Evolutionary conservation across 2,329 filamentous ascomycete genomes (phyloP).

Genomic region (Orbilia blumenaviensis): DNA sequence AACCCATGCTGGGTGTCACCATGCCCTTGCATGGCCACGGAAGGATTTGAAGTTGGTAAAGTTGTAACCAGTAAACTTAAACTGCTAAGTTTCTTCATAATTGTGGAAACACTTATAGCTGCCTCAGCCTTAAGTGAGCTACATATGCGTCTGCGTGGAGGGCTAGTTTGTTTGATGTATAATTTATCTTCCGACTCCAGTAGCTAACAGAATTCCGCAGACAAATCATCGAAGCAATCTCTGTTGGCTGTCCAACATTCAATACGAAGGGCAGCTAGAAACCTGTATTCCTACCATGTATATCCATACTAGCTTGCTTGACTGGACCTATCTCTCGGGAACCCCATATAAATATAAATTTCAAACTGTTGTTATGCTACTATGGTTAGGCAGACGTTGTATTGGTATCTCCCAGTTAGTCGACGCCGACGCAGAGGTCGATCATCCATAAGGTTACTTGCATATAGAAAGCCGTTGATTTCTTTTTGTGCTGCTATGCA

Average conservation of each 20-base stretch:
- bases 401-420: neutral
- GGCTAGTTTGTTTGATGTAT: neutral
- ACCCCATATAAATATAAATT: neutral
- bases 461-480: conserved; percentile 19
- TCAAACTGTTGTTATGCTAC: too few relatives aligned
- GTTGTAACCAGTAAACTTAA: neutral
- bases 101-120: conserved; percentile 5
- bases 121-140: neutral
- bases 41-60: conserved; percentile 1
- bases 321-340: neutral
- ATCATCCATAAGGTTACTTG: conserved; percentile 27
- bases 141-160: neutral
- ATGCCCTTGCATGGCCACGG: too few relatives aligned
- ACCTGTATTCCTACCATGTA: neutral
- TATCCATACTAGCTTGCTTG: neutral
- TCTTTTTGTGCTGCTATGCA: conserved; percentile 40
- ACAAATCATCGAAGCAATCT: neutral
- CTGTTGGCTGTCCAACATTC: conserved; percentile 14
- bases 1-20: neutral
- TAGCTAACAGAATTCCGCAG: neutral
- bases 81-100: neutral
- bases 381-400: conserved; percentile 18
- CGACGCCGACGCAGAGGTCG: neutral
- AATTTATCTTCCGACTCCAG: neutral
- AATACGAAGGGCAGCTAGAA: conserved; percentile 1